These are phyloP conservation scores for Yamadazyma blattariae DNA, from an alignment of 1,139 yeast genomes.

Conservation along the genomic window DNA sequence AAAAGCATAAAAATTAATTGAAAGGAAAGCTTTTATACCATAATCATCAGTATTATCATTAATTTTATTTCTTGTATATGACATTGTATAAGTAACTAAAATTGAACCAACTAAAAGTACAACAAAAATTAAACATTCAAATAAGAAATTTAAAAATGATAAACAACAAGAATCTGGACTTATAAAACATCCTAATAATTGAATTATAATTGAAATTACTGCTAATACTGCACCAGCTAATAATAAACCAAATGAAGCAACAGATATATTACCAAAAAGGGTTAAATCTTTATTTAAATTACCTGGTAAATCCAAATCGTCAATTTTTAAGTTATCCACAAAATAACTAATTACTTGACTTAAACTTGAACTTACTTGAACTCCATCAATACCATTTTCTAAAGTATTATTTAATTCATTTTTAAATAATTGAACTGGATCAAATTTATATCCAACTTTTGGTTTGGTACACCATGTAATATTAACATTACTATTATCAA, in stretches of 20 bases:
- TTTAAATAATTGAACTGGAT: constrained; percentile 49
- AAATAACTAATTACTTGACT: constrained; percentile 26
- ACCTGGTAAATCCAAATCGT: constrained; percentile 38
- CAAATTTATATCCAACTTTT: constrained; percentile 46
- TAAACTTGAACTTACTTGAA: constrained; percentile 19
- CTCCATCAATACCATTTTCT: constrained; percentile 23
- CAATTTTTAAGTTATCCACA: constrained; percentile 27
- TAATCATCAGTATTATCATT: constrained; percentile 28
- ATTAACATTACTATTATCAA: constrained; percentile 34
- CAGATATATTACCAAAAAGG: constrained; percentile 24
- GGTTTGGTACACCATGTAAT: constrained; percentile 58
- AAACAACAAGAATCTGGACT: constrained; percentile 39
- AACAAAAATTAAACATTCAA: constrained; percentile 30
- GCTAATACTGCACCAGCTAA: constrained; percentile 26
- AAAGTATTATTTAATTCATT: constrained; percentile 36
- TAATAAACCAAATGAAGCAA: constrained; percentile 27
- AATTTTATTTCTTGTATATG: constrained; percentile 27
- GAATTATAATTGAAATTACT: constrained; percentile 28
- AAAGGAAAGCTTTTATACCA: constrained; percentile 37
- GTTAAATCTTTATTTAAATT: constrained; percentile 29
- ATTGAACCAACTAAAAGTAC: constrained; percentile 32
- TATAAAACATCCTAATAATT: constrained; percentile 30
- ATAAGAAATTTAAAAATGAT: constrained; percentile 39
- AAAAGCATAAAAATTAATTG: constrained; percentile 43
- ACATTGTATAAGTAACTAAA: constrained; percentile 32